Evolutionary conservation across 805 yeast genomes (phyloP), one percentile per base, ranked within the genome.

Genomic region (Isabelozyma pseudorhagii): DNA sequence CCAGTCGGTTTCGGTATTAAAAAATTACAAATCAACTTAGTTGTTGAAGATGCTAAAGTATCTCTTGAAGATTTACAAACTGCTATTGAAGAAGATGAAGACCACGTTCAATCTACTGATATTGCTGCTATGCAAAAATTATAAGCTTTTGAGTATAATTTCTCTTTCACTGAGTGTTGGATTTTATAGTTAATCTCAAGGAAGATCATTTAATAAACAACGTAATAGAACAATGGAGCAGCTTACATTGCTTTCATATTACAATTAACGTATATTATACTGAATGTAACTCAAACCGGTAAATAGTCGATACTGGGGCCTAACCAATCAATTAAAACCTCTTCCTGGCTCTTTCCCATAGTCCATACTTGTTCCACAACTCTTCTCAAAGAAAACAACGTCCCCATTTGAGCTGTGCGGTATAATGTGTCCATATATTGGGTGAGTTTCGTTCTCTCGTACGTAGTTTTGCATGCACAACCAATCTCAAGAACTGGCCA

Each of bases 1-100:
- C 94, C 97, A 71, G 96, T 94, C 68, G 99, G 99, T 78, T 94
- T 83, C 87, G 99, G 99, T 85, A 93, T 94, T 84, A 89, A 89
- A 88, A 94, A 94, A 84, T 85, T 94, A 75, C 99, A 94, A 83
- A 89, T 94, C 79, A 93, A 92, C 92, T 78, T 87, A 79, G 99
- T 94, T 72, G 87, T 94, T 63, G 98, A 94, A 84, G 99, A 94
- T 78, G 96, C 82, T 63, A 86, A 85, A 84, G 97, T 94, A 61
- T 89, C 97, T 58, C 67, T 91, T 66, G 97, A 89, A 63, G 97
- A 88, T 50, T 86, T 94, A 71, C 93, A 88, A 79, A 78, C 76
- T 59, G 67, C 66, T 53, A 80, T 84, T 61, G 89, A 87, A 75
- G 97, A 85, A 70, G 96, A 89, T 74, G 99, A 94, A 83, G 99